These are phyloP conservation scores for Alternaria solani DNA, from an alignment of 2,329 filamentous ascomycete genomes.

Conservation along the genomic window DNA sequence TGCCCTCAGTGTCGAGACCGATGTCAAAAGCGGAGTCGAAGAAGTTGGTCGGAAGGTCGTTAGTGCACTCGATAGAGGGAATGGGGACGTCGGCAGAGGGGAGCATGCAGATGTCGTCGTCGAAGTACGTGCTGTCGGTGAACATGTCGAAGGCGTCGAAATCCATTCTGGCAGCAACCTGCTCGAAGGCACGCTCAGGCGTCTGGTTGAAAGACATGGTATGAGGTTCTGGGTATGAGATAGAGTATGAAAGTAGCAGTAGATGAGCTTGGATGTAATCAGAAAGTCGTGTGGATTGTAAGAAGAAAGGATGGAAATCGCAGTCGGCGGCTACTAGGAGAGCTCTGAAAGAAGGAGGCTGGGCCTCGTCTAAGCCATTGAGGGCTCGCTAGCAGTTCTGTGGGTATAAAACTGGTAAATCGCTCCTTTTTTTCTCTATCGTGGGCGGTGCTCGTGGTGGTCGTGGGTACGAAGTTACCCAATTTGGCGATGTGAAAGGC, in stretches of 20 bases:
- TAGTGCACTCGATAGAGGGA: not conserved
- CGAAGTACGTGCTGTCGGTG: not conserved
- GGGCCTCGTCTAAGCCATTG: constrained; percentile 6
- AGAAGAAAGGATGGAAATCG: not conserved
- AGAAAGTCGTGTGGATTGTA: not conserved
- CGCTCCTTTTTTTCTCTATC: constrained; percentile 1
- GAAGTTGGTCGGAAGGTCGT: not conserved
- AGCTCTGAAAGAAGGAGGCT: constrained; percentile 7
- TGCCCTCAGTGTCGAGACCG: not conserved
- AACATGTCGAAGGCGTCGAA: constrained; percentile 1
- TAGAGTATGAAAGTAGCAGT: not conserved
- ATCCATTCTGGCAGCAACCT: not conserved
- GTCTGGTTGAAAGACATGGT: not conserved
- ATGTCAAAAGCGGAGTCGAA: not conserved
- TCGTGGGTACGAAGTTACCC: not conserved
- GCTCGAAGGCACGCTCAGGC: not conserved
- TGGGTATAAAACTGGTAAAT: not conserved
- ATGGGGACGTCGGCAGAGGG: not conserved
- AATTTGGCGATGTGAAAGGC: not conserved
- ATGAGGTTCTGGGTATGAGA: not conserved
- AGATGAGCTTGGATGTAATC: not conserved
- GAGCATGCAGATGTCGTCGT: not conserved
- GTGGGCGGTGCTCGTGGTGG: not conserved
- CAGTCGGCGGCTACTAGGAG: not conserved
- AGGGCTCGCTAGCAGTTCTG: not conserved